Evolutionary conservation across 1,139 yeast species (phyloP).

Genomic region (Blastobotrys illinoisensis): DNA sequence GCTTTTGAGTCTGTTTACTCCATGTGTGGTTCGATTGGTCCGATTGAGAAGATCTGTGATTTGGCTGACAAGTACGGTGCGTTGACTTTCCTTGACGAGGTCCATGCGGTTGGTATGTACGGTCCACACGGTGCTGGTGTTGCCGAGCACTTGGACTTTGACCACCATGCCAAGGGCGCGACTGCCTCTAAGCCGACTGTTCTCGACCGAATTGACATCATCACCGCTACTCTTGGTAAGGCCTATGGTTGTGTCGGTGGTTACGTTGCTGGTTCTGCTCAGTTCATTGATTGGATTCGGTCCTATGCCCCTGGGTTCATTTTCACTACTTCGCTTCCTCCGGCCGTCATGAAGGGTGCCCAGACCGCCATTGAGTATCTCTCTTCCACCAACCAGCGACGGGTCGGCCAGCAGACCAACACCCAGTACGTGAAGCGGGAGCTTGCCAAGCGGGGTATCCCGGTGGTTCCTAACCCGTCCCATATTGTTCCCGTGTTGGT

Average conservation of each 20-base stretch:
- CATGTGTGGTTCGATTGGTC: conserved; percentile 97
- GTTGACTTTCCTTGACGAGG: conserved; percentile 93
- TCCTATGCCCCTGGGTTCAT: conserved; percentile 97
- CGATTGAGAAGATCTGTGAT: conserved; percentile 88
- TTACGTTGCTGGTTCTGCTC: conserved; percentile 83
- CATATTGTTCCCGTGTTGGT: conserved; percentile 94
- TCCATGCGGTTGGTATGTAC: conserved; percentile 97
- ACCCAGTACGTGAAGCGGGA: conserved; percentile 78
- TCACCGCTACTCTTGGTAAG: conserved; percentile 96
- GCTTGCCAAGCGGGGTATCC: conserved; percentile 69
- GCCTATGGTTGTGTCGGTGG: conserved; percentile 98
- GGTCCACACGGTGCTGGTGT: conserved; percentile 99
- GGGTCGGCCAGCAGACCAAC: conserved; percentile 79
- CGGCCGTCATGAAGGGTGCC: conserved; percentile 97
- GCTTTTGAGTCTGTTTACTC: conserved; percentile 97
- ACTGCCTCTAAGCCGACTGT: conserved; percentile 44
- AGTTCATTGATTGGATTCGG: conserved; percentile 89
- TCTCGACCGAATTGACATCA: conserved; percentile 88
- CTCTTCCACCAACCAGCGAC: conserved; percentile 67
- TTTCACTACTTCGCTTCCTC: conserved; percentile 93
- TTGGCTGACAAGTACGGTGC: conserved; percentile 98
- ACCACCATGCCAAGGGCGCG: conserved; percentile 66
- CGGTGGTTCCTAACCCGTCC: conserved; percentile 95
- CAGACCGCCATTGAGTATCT: conserved; percentile 81
- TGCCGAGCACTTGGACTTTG: conserved; percentile 91